Evolutionary conservation across 164 flowering plant species (phyloP).

Genomic region (Echeveria elegans): DNA sequence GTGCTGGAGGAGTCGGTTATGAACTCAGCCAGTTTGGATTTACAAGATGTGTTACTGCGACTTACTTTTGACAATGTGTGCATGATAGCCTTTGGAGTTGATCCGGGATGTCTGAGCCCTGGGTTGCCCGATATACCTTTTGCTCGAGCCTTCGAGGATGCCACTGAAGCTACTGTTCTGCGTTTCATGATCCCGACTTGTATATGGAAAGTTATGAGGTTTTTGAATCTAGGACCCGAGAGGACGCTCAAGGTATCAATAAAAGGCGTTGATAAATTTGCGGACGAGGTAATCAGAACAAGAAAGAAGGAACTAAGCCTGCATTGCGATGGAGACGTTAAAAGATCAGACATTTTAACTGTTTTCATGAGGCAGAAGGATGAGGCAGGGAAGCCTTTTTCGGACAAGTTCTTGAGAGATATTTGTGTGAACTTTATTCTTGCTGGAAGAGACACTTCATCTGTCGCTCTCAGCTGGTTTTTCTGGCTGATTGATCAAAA

Average conservation of each 20-base stretch:
- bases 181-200: constrained; percentile 66
- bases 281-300: constrained; percentile 46
- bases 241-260: constrained; percentile 43
- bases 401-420: constrained; percentile 71
- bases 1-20: constrained; percentile 39
- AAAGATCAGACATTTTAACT: constrained; percentile 60
- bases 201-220: constrained; percentile 65
- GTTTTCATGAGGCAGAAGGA: constrained; percentile 68
- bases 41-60: constrained; percentile 77
- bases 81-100: constrained; percentile 90
- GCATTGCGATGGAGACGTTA: constrained; percentile 8
- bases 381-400: constrained; percentile 51
- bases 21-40: constrained; percentile 26
- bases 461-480: constrained; percentile 91
- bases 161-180: constrained; percentile 58
- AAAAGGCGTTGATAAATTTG: constrained; percentile 58
- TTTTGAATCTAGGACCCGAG: constrained; percentile 44
- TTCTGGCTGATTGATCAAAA: constrained; percentile 66
- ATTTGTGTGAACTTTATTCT: constrained; percentile 85
- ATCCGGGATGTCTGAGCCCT: constrained; percentile 67
- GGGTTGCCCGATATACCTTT: constrained; percentile 74
- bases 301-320: constrained; percentile 60
- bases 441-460: constrained; percentile 95
- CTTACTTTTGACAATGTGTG: constrained; percentile 91
- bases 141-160: constrained; percentile 75